Evolutionary conservation across 371 early-diverging fungal species (phyloP).

Genomic region (Haplosporangium sp.): DNA sequence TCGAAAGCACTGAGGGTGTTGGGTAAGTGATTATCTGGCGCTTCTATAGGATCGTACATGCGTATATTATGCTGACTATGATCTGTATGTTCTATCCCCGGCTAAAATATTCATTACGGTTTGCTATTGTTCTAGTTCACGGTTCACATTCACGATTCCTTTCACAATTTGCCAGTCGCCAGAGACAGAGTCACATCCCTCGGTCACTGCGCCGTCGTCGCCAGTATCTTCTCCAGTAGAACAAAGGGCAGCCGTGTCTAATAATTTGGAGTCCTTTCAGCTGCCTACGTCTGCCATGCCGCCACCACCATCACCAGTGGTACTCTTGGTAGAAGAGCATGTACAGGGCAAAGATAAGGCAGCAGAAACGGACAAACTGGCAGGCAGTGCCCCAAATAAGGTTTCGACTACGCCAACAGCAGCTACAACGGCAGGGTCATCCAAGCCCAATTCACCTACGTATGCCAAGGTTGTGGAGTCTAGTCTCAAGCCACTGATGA

Average conservation of each 20-base stretch:
- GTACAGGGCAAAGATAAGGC: neutral
- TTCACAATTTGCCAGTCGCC: slow-evolving; percentile 55
- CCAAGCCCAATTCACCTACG: slow-evolving; percentile 22
- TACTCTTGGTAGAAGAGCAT: neutral
- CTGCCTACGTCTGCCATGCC: slow-evolving; percentile 2
- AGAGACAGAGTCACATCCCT: slow-evolving; percentile 36
- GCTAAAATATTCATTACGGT: slow-evolving; percentile 21
- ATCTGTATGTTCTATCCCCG: too few relatives aligned
- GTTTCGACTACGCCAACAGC: neutral
- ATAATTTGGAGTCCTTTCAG: neutral
- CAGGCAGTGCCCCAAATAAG: neutral
- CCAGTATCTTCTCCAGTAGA: slow-evolving; percentile 15
- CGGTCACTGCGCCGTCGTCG: slow-evolving; percentile 40
- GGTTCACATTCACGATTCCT: slow-evolving; percentile 68
- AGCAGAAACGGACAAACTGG: neutral
- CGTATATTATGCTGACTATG: too few relatives aligned
- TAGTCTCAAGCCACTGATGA: slow-evolving; percentile 25
- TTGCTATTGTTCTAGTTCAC: slow-evolving; percentile 58
- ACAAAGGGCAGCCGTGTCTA: neutral
- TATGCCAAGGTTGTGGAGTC: slow-evolving; percentile 52
- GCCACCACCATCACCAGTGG: too few relatives aligned
- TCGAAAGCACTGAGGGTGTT: slow-evolving; percentile 63
- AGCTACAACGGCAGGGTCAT: neutral
- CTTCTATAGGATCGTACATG: slow-evolving; percentile 15
- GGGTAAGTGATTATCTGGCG: slow-evolving; percentile 55